Evolutionary conservation across 441 rosid genomes (phyloP).

Genomic region (Populus tomentosa): DNA sequence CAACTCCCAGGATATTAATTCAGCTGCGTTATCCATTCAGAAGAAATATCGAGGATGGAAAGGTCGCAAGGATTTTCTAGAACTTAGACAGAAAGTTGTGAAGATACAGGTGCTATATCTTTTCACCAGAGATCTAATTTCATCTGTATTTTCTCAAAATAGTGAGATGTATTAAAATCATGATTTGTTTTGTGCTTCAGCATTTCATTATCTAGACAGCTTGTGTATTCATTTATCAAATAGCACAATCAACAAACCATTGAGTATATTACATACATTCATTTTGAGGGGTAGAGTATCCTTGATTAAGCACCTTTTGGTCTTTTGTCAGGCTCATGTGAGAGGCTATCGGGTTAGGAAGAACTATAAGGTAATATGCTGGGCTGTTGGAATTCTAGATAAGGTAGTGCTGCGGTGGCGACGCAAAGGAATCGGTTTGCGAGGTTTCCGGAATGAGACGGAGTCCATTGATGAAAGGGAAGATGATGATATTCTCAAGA

Average conservation of each 20-base stretch:
- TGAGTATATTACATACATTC: neutral
- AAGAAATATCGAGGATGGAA: slow-evolving; percentile 90
- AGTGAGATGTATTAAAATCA: neutral
- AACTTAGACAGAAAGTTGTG: slow-evolving; percentile 74
- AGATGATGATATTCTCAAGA: slow-evolving; percentile 91
- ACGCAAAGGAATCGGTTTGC: slow-evolving; percentile 80
- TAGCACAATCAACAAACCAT: neutral
- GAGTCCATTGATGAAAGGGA: slow-evolving; percentile 53
- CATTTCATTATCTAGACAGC: neutral
- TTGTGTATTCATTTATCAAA: neutral
- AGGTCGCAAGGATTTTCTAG: slow-evolving; percentile 68
- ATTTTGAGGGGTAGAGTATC: neutral
- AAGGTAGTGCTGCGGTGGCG: slow-evolving; percentile 85
- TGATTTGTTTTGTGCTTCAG: neutral
- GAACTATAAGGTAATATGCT: slow-evolving; percentile 72
- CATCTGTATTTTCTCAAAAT: neutral
- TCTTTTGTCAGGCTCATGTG: slow-evolving; percentile 68
- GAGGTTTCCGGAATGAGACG: slow-evolving; percentile 54
- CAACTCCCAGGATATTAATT: slow-evolving; percentile 32
- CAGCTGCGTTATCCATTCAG: slow-evolving; percentile 87
- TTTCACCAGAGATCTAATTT: neutral
- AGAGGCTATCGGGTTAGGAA: slow-evolving; percentile 91
- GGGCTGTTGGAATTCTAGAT: slow-evolving; percentile 90
- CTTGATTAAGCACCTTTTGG: neutral
- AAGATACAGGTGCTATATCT: slow-evolving; percentile 66